Base-by-base conservation (phyloP, 2,329 filamentous ascomycete genomes). In the Xylaria sp. region DNA sequence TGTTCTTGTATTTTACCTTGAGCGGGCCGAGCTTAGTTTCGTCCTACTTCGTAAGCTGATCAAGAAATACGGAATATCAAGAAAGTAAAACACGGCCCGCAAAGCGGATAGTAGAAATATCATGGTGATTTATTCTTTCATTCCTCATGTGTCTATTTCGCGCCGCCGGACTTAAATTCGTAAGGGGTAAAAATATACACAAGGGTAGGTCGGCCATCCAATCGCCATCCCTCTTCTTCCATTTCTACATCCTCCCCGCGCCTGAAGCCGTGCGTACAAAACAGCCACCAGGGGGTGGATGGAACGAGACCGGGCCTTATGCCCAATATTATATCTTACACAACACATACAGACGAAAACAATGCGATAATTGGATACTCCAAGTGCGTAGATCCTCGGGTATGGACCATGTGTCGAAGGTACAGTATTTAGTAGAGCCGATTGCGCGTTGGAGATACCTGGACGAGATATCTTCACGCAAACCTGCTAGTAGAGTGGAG, bases 321-420 rank as follows among this genome's bases (percentile, higher is more conserved):
- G 49, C 64, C 65, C 53, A 58, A 62, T 19, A 68, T 68, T 69
- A 69, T 70, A 71, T 72, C 69, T 70, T 72, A 72, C 69, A 71
- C 51, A 63, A 70, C 67, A 71, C 63, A 63, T 60, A 61, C 54
- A 60, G 59, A 51, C 40, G 41, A 58, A 54, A 55, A 61, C 27
- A 61, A 53, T 11, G 31, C 23, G 47, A 8, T 17, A 55, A 53
- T 40, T 21, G 41, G 19, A 43, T 51, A 41, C 46, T 57, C 57
- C 46, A 40, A 21, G 52, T 56, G 44, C 47, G 46, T 21, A 35
- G 15, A 58, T 48, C 51, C 54, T 48, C 23, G 15, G 33, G 49
- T 43, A 58, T 38, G 57, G 54, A 60, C 49, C 57, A 55, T 40
- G 57, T 44, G 31, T 56, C 31, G 55, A 53, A 58, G 47, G 41